These are phyloP conservation scores for Choiromyces venosus DNA, from an alignment of 495 filamentous ascomycete species.

Conservation along the genomic window DNA sequence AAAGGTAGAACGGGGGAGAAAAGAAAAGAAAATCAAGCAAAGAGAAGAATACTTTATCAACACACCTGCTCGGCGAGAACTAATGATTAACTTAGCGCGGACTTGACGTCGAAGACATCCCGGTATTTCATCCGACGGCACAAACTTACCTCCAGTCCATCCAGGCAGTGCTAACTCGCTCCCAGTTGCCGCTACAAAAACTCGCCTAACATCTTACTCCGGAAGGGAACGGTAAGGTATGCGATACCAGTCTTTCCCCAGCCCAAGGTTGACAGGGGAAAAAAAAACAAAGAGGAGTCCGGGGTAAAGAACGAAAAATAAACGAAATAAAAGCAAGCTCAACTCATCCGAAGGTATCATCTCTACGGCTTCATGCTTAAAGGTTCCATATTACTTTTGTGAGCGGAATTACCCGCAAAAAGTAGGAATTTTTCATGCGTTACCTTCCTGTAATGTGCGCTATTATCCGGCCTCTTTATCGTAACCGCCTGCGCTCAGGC, in stretches of 20 bases:
- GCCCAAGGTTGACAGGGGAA: not conserved
- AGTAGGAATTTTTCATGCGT: too few species aligned
- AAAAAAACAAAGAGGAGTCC: not conserved
- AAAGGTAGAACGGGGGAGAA: too few species aligned
- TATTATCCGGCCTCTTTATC: not conserved
- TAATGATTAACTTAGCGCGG: not conserved
- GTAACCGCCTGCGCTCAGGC: not conserved
- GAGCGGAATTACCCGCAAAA: not conserved
- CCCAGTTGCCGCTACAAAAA: not conserved
- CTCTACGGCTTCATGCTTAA: not conserved
- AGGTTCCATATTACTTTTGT: not conserved
- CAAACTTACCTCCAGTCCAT: not conserved
- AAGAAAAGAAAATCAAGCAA: not conserved
- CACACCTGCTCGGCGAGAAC: not conserved
- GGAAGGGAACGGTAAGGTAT: not conserved
- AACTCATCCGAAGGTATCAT: not conserved
- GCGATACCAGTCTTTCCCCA: not conserved
- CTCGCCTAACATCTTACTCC: not conserved
- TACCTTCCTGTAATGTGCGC: not conserved
- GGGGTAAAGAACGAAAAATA: too few species aligned
- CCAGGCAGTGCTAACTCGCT: not conserved
- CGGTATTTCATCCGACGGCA: not conserved
- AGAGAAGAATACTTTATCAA: not conserved
- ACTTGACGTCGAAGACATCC: not conserved
- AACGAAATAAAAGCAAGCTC: not conserved